A percentile compares a stretch with the other conserved stretches of the same genome.
phyloP scores from a whole-genome alignment of 2,329 filamentous ascomycete genomes.

The Fusarium nanum region DNA sequence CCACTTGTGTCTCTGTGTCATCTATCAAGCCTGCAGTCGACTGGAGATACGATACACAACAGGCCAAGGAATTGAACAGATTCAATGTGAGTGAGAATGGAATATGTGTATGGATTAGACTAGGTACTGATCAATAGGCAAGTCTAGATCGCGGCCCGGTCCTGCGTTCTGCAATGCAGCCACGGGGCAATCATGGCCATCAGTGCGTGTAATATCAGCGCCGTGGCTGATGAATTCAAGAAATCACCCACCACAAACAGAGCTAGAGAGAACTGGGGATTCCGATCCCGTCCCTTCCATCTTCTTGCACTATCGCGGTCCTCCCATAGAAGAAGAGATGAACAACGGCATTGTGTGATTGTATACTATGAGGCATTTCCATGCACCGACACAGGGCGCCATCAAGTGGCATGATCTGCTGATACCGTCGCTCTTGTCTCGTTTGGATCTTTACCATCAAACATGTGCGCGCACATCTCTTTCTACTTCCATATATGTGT shows the following conservation, averaged over 20 bases:
- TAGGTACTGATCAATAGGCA: not conserved
- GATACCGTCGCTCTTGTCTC: constrained; percentile 27
- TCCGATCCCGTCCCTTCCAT: constrained; percentile 17
- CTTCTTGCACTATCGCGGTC: constrained; percentile 7
- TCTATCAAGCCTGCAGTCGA: not conserved
- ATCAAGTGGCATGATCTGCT: constrained; percentile 40
- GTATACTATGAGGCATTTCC: constrained; percentile 44
- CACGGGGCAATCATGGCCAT: not conserved
- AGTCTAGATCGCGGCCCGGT: constrained; percentile 1
- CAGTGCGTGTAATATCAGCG: not conserved
- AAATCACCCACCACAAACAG: constrained; percentile 1
- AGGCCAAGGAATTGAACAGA: not conserved
- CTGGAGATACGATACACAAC: not conserved
- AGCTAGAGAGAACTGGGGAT: constrained; percentile 23
- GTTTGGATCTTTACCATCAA: constrained; percentile 19
- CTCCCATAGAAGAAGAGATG: not conserved
- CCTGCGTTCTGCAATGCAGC: constrained; percentile 1
- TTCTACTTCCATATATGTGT: not conserved
- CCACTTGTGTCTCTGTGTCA: not conserved
- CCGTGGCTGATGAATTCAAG: not conserved
- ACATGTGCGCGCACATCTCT: constrained; percentile 13
- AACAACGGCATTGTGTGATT: not conserved
- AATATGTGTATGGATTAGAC: not conserved
- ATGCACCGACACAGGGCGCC: constrained; percentile 23
- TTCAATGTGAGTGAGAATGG: not conserved